phyloP scores from a whole-genome alignment of 352 stramenopile genomes.

The Phytophthora foliorum region DNA sequence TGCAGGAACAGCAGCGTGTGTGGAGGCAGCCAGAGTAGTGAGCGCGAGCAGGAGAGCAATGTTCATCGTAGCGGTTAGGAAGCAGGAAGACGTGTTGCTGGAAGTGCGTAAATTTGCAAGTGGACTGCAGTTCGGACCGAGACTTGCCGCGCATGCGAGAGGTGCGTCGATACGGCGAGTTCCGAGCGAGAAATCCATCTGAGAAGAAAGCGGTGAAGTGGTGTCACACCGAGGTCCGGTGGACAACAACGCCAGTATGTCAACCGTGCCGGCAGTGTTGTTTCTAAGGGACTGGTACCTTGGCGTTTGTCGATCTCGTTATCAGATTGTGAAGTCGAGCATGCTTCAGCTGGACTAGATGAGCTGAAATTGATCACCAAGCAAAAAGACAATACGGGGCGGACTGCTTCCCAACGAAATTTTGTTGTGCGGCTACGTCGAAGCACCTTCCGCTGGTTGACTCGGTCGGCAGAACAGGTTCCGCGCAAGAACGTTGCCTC shows the following conservation, averaged over 20 bases:
- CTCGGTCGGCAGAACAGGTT: constrained; percentile 38
- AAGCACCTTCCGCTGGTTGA: background rate
- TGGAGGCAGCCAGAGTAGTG: constrained; percentile 22
- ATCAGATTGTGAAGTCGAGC: constrained; percentile 28
- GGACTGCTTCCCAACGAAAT: background rate
- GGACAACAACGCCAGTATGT: constrained; percentile 1
- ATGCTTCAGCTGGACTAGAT: background rate
- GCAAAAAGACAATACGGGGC: background rate
- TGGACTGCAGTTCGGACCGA: constrained; percentile 24
- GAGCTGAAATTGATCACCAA: background rate
- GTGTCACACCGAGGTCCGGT: constrained; percentile 8
- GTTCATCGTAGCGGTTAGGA: constrained; percentile 38
- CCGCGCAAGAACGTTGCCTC: background rate
- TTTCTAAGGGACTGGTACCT: background rate
- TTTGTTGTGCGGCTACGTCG: background rate
- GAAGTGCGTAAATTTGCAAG: constrained; percentile 49
- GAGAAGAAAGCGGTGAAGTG: background rate
- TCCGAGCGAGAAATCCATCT: background rate
- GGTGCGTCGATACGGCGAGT: background rate
- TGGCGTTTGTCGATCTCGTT: constrained; percentile 31
- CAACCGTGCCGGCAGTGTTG: constrained; percentile 13
- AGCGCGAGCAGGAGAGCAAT: constrained; percentile 41
- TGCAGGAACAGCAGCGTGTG: constrained; percentile 25
- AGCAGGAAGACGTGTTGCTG: constrained; percentile 17
- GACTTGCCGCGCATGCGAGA: background rate